phyloP scores from a whole-genome alignment of 2,329 filamentous ascomycete species.

The Cryphonectria parasitica region DNA sequence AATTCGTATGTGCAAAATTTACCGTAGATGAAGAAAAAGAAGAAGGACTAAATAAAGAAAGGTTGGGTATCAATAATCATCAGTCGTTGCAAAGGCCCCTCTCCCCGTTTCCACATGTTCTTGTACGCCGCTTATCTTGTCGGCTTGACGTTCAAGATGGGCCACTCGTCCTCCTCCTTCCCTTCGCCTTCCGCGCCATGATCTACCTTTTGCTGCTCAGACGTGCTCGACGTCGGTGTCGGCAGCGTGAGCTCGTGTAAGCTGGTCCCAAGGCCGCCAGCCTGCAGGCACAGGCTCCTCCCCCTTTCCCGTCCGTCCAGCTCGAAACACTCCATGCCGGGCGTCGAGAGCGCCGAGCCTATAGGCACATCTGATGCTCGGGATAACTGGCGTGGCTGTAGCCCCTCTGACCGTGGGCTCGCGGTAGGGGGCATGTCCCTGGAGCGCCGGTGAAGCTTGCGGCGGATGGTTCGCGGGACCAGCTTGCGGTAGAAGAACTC shows the following conservation, averaged over 20 bases:
- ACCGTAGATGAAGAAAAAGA: not conserved
- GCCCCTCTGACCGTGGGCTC: not conserved
- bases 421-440: not conserved
- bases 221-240: conserved; percentile 13
- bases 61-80: conserved; percentile 4
- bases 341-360: conserved; percentile 6
- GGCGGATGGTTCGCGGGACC: conserved; percentile 30
- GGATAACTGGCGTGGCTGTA: not conserved
- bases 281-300: not conserved
- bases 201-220: not conserved
- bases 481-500: conserved; percentile 35
- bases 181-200: not conserved
- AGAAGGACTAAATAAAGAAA: not conserved
- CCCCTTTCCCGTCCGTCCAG: conserved; percentile 18
- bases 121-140: not conserved
- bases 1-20: not conserved
- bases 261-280: not conserved
- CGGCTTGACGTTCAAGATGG: conserved; percentile 9
- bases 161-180: conserved; percentile 19
- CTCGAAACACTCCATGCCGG: conserved; percentile 14
- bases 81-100: not conserved
- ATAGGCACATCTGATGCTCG: not conserved
- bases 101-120: not conserved
- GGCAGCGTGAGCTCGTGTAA: conserved; percentile 9
- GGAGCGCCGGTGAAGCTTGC: conserved; percentile 11